These are phyloP conservation scores for Daedaleopsis nitida DNA, from an alignment of 768 basidiomycete species.

Conservation along the genomic window DNA sequence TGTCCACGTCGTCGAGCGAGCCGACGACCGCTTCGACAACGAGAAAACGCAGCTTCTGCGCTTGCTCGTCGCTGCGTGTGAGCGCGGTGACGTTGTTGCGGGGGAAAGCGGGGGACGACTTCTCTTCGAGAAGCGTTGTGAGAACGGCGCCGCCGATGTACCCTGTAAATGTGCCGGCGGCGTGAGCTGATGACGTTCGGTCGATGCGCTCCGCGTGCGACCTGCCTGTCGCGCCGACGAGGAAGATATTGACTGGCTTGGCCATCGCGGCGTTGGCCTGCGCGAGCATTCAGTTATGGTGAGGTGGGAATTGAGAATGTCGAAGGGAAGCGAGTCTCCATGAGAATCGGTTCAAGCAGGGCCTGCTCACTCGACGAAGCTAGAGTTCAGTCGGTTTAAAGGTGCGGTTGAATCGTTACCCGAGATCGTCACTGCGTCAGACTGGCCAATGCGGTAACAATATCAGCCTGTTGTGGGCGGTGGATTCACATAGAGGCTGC, in stretches of 20 bases:
- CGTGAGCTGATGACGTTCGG: not conserved
- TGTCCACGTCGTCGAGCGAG: not conserved
- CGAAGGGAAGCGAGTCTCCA: no score
- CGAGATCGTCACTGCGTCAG: no score
- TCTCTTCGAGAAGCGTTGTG: slow-evolving; percentile 40
- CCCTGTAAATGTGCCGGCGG: slow-evolving; percentile 32
- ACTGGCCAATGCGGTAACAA: no score
- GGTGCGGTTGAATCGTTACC: no score
- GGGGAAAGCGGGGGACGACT: slow-evolving; percentile 23
- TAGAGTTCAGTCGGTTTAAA: no score
- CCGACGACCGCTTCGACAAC: not conserved
- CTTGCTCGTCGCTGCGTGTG: slow-evolving; percentile 42
- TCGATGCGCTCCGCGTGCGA: not conserved
- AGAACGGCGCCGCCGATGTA: slow-evolving; percentile 62
- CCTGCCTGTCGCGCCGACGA: not conserved
- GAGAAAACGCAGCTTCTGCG: not conserved
- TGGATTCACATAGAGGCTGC: no score
- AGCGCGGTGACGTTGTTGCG: slow-evolving; percentile 45
- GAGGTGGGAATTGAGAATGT: no score
- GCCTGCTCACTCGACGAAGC: no score
- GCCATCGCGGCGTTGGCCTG: not conserved
- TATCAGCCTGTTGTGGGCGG: no score
- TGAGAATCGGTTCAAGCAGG: no score
- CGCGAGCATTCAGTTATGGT: no score
- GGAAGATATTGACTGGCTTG: not conserved